Evolutionary conservation across 352 stramenopile genomes (phyloP), one percentile per base, ranked within the genome.

Genomic region (Aphanomyces astaci): DNA sequence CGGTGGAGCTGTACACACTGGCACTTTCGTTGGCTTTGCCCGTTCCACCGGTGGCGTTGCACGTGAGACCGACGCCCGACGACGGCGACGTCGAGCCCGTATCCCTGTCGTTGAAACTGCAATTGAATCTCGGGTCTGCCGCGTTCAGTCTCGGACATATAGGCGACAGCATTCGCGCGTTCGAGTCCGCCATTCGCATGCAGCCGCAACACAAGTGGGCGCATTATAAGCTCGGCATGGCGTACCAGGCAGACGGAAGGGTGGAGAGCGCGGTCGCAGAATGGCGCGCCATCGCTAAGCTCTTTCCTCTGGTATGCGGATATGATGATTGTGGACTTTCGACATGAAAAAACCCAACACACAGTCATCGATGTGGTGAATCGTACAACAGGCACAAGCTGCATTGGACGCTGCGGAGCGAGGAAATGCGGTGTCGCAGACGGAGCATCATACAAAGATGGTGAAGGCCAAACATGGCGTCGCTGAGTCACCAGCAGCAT

Each of bases 1-100:
- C 84, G 31, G 81, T 85, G 15, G 84, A 90, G 27, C 66, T 92
- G n/a, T 92, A 92, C 70, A 53, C 78, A 17, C 63, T 90, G 9
- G 77, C 82, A 2, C 70, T 92, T 10, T 74, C 78, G 7, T 15
- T 43, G 17, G 83, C n/a, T n/a, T n/a, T 87, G 63, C 73, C 79
- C 19, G 71, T 81, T 0, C n/a, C n/a, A n/a, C 83, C 51, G 11
- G 17, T 11, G 5, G n/a, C 79, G 48, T 70, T 79, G 3, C 76
- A 88, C 51, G 79, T 89, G 25, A 67, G 78, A 64, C 25, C 32
- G 9, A 52, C 56, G 7, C 30, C 36, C 25, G 56, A 64, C 9
- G 56, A 64, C 25, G 17, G 43, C 22, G 56, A 52, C 30, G 4
- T 22, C 17, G 48, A 28, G 2, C 7, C 24, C 11, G 30, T 36